Evolutionary conservation across 2,329 filamentous ascomycete genomes (phyloP), one percentile per base, ranked within the genome.

Genomic region (Nigrospora sphaerica): DNA sequence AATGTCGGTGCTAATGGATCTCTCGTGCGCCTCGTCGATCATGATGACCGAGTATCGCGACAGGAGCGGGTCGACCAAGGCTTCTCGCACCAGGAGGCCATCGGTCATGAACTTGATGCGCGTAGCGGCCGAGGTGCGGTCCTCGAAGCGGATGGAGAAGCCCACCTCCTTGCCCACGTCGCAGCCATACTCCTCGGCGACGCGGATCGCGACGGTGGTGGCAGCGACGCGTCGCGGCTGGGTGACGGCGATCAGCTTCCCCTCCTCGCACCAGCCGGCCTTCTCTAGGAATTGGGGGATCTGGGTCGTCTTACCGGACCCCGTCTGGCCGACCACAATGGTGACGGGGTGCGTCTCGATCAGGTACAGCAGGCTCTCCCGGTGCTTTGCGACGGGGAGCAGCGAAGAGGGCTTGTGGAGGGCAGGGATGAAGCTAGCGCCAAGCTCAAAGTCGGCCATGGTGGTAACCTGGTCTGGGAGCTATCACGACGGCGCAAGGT

Each of bases 11-110:
- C 88, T 95, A 49, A 97, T 78, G 42, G 90, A 95, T 45, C 93
- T 78, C 66, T 97, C 92, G 62, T 98, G 93, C 7, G 92, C 93
- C 67, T 97, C 92, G 61, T 98, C 93, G 9, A 98, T 86, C 89
- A 98, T 96, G 57, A 98, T 88, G 39, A 95, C 86, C 0, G 90
- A 95, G 63, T 98, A 98, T 12, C 89, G 80, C 17, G 88, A 93
- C 33, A 98, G 69, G 4, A 97, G 69, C 12, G 93, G 93, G 64
- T 98, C 93, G 4, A 96, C 88, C 5, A 98, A 76, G 28, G 92
- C 93, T 67, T 98, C 93, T 57, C 92, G 77, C 45, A 98, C 81
- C 32, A 98, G 76, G 42, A 98, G 74, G 0, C 92, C 92, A 68
- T 98, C 93, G 1, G 92, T 98, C 52, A 97, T 70, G 61, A 97